Base-by-base conservation (phyloP, 2,329 filamentous ascomycete species). In the Colletotrichum sp. region DNA sequence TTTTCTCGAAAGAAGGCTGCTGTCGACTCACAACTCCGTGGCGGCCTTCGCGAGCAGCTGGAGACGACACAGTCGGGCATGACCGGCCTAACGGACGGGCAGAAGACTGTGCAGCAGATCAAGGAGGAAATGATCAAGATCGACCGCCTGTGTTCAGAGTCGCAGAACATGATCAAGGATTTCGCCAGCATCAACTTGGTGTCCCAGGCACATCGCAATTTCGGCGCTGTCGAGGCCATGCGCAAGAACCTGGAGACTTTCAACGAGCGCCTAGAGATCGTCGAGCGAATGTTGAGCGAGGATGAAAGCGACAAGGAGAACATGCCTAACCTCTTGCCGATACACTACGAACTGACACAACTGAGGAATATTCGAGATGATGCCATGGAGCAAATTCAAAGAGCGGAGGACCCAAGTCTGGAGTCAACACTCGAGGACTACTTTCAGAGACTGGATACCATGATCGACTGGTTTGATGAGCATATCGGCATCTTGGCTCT, bases 51-150 rank as follows among this genome's bases (percentile, higher is more conserved):
- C 79, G 95, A 98, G 80, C 97, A 99, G 88, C 90, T 99, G 72
- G 95, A 98, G 85, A 94, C 96, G 69, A 98, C 97, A 13, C 96
- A 98, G 86, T 91, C 94, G 78, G 97, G 97, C 82, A 98, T 99
- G 92, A 93, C 87, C 77, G 94, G 94, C 76, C 93, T 99, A 77
- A 92, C 91, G 58, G 95, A 98, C 81, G 96, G 96, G 70, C 96
- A 98, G 84, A 94, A 96, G 83, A 95, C 95, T 75, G 94, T 99
- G 43, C 93, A 95, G 81, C 91, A 94, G 79, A 98, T 98, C 85
- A 98, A 98, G 84, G 96, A 98, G 78, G 97, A 99, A 86, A 97
- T 99, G 91, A 95, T 97, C 88, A 97, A 96, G 85, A 98, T 99
- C 80, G 97, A 99, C 87, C 95, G 95, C 85, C 91, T 99, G 76